Base-by-base conservation (phyloP, 2,329 filamentous ascomycete genomes). In the Penicillium sp. region DNA sequence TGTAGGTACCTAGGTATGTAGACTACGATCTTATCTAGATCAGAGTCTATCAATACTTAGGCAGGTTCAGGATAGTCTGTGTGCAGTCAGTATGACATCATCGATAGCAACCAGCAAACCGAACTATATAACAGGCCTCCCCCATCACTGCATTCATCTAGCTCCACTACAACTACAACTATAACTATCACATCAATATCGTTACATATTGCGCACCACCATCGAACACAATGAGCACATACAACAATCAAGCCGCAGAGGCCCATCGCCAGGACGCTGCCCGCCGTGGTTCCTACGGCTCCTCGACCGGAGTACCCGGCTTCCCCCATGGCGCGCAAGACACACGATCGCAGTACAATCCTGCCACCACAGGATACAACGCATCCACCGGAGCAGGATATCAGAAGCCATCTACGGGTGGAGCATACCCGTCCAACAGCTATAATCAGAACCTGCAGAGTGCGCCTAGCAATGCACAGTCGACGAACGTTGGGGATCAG, bases 301-400 rank as follows among this genome's bases (percentile, higher is more conserved):
- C 63, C 2, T 66, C 63, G 1, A 65, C 62, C 1, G 61, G 62
- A 3, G 55, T 61, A 4, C 56, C 58, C 8, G 61, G 62, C 4
- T 22, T 50, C 9, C 61, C 63, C 5, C 48, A 46, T 1, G 41
- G 49, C n/a, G 20, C 44, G 2, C 40, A 29, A 22, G 54, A 58
- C 27, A 38, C 39, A 31, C 60, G 46, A 47, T 43, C 52, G 2
- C 42, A 47, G 14, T 60, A 58, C 36, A 42, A 60, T 26, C 52
- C 51, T n/a, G n/a, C 40, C 5, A 47, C 48, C 1, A 54, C 53
- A 5, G 53, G 55, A 1, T 63, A 57, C 42, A 64, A 67, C 23
- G 47, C 58, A 2, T 44, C 64, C 1, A 65, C 62, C 3, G 62
- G 62, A 3, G 43, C 56, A 1, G 50, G 54, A 13, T 64, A 64